Conservation (phyloP, 169 alveolate species). For the Plasmodium cynomolgi region DNA sequence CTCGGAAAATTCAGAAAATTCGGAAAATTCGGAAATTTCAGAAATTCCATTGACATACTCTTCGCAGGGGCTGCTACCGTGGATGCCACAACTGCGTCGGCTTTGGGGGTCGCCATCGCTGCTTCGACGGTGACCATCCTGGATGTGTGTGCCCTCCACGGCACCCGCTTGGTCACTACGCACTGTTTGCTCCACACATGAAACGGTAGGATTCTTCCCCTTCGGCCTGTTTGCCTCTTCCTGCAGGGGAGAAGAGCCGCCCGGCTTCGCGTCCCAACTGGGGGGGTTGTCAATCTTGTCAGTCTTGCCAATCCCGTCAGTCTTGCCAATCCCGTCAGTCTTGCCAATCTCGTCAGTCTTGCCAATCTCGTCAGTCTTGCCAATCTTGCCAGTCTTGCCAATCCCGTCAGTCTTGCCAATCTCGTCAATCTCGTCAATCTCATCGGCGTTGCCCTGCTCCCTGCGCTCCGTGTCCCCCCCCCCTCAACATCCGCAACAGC, state of each 20-base stretch:
- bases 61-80: neutral
- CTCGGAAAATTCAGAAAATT: neutral
- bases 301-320: too few relatives aligned
- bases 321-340: too few relatives aligned
- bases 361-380: too few relatives aligned
- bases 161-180: neutral
- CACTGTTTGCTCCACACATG: neutral
- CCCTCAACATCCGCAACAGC: neutral
- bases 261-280: neutral
- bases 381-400: too few relatives aligned
- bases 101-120: neutral
- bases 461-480: neutral
- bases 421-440: neutral
- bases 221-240: neutral
- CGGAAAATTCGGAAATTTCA: conserved; percentile 33
- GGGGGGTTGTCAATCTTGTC: neutral
- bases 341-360: too few relatives aligned
- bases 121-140: neutral
- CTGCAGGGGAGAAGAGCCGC: neutral
- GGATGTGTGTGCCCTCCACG: neutral
- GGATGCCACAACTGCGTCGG: too few relatives aligned
- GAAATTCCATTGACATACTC: conserved; percentile 50
- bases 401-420: too few relatives aligned
- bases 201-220: neutral
- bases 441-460: neutral